phyloP scores from a whole-genome alignment of 768 basidiomycete species.

The Pleurotus pulmonarius region DNA sequence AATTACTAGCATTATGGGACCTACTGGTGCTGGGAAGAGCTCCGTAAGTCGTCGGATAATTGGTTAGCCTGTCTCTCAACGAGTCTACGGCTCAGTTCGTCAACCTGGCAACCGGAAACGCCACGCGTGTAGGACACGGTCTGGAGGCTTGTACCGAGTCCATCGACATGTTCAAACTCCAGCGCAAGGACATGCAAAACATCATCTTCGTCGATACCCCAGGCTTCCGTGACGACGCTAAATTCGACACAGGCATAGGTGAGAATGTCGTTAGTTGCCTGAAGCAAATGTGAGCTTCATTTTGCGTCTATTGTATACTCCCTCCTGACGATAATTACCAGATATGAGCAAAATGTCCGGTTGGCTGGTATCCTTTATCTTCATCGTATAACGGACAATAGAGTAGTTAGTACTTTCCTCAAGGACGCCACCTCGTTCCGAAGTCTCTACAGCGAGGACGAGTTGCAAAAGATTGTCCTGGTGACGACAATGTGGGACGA shows the following conservation, averaged over 20 bases:
- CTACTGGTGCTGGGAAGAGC: slow-evolving; percentile 20
- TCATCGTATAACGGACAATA: slow-evolving; percentile 28
- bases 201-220: slow-evolving; percentile 25
- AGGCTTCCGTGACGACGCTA: slow-evolving; percentile 20
- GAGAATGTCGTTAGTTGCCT: slow-evolving; percentile 21
- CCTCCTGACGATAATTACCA: too few species aligned
- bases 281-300: slow-evolving; percentile 16
- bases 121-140: slow-evolving; percentile 15
- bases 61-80: too few species aligned
- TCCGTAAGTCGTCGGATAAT: slow-evolving; percentile 8
- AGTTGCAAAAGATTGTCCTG: slow-evolving; percentile 40
- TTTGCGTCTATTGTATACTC: too few species aligned
- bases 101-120: slow-evolving; percentile 16
- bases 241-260: slow-evolving; percentile 18
- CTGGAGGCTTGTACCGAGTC: slow-evolving; percentile 18
- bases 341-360: too few species aligned
- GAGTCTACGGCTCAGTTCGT: slow-evolving; percentile 15
- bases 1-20: slow-evolving; percentile 19
- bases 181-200: background rate
- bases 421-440: slow-evolving; percentile 22
- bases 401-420: slow-evolving; percentile 34
- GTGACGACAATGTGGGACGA: slow-evolving; percentile 47
- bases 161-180: slow-evolving; percentile 13
- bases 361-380: slow-evolving; percentile 26
- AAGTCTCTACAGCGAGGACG: slow-evolving; percentile 37